Conservation (phyloP, 2,329 filamentous ascomycete species). For the Trichophyton verrucosum region DNA sequence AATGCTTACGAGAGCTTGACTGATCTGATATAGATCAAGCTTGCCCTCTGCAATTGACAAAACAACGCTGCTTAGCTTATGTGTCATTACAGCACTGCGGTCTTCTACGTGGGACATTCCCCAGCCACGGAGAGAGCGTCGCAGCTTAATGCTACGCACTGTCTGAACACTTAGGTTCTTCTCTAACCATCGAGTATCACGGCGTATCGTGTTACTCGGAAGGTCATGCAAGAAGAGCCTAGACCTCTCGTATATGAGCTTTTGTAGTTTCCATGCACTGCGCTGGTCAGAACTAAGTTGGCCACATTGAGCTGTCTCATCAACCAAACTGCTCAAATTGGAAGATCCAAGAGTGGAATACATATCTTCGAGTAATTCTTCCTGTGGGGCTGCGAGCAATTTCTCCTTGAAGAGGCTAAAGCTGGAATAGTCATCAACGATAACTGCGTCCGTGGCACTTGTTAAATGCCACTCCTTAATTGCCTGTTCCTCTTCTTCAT, state of each 20-base stretch:
- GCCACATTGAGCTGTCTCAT: slow-evolving; percentile 65
- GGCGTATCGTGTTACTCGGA: slow-evolving; percentile 62
- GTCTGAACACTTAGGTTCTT: slow-evolving; percentile 66
- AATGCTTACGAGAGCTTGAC: slow-evolving; percentile 69
- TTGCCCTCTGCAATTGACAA: slow-evolving; percentile 64
- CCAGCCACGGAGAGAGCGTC: slow-evolving; percentile 61
- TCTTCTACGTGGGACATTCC: slow-evolving; percentile 60
- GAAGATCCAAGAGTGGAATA: slow-evolving; percentile 71
- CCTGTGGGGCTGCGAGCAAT: slow-evolving; percentile 76
- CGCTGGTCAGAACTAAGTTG: slow-evolving; percentile 53
- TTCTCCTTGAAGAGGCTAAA: slow-evolving; percentile 79
- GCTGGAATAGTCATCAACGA: slow-evolving; percentile 78
- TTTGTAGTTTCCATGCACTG: slow-evolving; percentile 56
- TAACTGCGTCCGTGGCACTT: slow-evolving; percentile 57
- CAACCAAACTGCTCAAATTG: slow-evolving; percentile 62
- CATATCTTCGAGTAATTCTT: slow-evolving; percentile 73
- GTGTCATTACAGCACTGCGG: slow-evolving; percentile 57
- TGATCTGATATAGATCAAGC: slow-evolving; percentile 83
- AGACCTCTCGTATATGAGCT: slow-evolving; percentile 73
- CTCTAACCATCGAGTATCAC: slow-evolving; percentile 83
- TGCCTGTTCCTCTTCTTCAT: slow-evolving; percentile 49
- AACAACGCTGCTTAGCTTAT: slow-evolving; percentile 45
- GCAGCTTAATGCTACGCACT: slow-evolving; percentile 65
- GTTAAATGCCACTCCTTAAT: slow-evolving; percentile 71
- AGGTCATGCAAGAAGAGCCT: slow-evolving; percentile 85